phyloP scores from a whole-genome alignment of 164 flowering plant genomes.

The Buxus sempervirens region DNA sequence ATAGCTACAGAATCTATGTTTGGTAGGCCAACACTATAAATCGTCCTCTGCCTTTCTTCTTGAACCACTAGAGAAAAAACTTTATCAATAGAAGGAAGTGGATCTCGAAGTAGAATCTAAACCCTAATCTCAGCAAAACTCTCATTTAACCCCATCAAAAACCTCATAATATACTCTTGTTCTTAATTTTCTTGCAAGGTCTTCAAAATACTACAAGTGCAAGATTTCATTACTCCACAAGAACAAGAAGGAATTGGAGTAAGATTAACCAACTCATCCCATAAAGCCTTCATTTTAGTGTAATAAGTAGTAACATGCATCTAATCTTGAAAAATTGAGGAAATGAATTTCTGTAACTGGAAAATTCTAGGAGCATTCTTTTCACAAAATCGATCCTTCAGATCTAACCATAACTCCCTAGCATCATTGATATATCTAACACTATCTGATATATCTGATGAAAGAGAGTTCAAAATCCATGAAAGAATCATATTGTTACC shows the following conservation, averaged over 20 bases:
- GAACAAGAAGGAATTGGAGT: not conserved
- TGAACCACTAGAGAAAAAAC: not conserved
- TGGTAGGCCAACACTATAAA: no score
- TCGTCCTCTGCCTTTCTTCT: not conserved
- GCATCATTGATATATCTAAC: not conserved
- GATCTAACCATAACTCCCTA: not conserved
- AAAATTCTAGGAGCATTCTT: not conserved
- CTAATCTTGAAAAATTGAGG: not conserved
- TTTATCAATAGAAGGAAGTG: not conserved
- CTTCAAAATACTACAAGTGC: not conserved
- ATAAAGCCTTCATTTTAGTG: not conserved
- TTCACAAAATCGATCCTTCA: not conserved
- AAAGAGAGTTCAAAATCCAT: not conserved
- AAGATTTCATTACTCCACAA: not conserved
- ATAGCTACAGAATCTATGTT: no score
- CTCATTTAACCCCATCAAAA: not conserved
- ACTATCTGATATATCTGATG: not conserved
- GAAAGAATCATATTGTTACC: not conserved
- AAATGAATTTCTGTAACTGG: not conserved
- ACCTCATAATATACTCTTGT: not conserved
- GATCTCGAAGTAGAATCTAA: not conserved
- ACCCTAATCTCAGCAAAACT: not conserved
- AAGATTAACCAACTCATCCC: not conserved
- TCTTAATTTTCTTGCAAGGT: not conserved
- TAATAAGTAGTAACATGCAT: not conserved